Percentiles rank a stretch among this genome's conserved stretches.
phyloP scores from a whole-genome alignment of 2,329 filamentous ascomycete species.

The Nannizzia gypsea region DNA sequence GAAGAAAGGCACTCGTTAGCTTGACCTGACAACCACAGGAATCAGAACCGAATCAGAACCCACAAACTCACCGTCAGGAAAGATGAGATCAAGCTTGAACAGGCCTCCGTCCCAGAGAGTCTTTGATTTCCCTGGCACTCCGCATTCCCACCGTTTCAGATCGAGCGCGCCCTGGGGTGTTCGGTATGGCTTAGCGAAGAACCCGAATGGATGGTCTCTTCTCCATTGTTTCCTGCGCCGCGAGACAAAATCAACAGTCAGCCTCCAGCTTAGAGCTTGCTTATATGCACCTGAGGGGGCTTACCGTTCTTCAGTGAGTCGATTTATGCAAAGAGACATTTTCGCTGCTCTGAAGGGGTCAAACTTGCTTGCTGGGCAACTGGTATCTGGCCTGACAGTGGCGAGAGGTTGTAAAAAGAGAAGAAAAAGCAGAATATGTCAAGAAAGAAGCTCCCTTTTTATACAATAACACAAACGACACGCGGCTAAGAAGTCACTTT shows the following conservation, averaged over 20 bases:
- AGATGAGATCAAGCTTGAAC: conserved; percentile 86
- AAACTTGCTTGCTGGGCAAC: background rate
- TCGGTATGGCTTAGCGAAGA: conserved; percentile 80
- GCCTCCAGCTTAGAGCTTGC: conserved; percentile 7
- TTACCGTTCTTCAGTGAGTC: conserved; percentile 78
- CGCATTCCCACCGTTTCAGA: conserved; percentile 92
- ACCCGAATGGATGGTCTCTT: conserved; percentile 92
- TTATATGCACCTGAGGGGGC: conserved; percentile 17
- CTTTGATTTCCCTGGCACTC: conserved; percentile 89
- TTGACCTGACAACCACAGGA: background rate
- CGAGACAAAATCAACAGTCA: conserved; percentile 6
- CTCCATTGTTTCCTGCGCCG: conserved; percentile 82
- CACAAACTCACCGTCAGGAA: conserved; percentile 67
- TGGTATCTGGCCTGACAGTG: background rate
- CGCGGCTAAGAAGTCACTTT: background rate
- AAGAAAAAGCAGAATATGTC: background rate
- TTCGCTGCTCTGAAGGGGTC: background rate
- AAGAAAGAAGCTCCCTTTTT: background rate
- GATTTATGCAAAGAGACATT: conserved; percentile 83
- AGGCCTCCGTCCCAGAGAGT: conserved; percentile 97
- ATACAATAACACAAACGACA: background rate
- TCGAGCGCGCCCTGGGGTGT: conserved; percentile 72
- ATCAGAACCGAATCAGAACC: background rate
- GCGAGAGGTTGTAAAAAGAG: background rate
- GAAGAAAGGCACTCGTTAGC: background rate